A percentile compares a stretch with the other conserved stretches of the same genome.
Conservation (phyloP, 2,329 filamentous ascomycete genomes). For the Epichloe typhina region DNA sequence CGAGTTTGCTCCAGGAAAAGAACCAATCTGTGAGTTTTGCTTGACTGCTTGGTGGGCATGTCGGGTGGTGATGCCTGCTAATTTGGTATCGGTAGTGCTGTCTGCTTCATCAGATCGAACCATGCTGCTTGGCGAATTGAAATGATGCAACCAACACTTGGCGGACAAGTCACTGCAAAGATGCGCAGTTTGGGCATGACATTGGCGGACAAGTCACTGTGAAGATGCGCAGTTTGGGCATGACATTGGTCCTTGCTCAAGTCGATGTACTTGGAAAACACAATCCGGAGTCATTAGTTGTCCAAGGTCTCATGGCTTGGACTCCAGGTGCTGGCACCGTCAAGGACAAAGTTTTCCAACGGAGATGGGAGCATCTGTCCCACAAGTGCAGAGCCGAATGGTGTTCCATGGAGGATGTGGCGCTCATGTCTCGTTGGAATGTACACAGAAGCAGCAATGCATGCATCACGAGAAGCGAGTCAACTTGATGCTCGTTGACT, state of each 20-base stretch:
- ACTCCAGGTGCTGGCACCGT: neutral
- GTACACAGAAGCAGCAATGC: too few relatives aligned
- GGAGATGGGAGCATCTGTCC: too few relatives aligned
- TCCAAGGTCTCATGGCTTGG: neutral
- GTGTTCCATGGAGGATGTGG: too few relatives aligned
- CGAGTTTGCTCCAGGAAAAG: slow-evolving; percentile 71
- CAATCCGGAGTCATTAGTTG: neutral
- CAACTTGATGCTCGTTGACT: too few relatives aligned
- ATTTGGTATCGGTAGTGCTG: slow-evolving; percentile 49
- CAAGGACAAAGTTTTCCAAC: neutral
- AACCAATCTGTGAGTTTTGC: slow-evolving; percentile 67
- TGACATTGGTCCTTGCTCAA: neutral
- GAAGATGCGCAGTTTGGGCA: neutral
- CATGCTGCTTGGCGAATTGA: slow-evolving; percentile 69
- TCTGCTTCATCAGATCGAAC: slow-evolving; percentile 84
- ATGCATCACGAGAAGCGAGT: too few relatives aligned
- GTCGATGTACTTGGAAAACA: too few relatives aligned
- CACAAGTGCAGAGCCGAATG: too few relatives aligned
- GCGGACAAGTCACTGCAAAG: neutral
- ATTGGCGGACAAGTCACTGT: neutral
- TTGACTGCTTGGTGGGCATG: neutral
- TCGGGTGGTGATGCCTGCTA: slow-evolving; percentile 13
- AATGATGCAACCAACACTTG: slow-evolving; percentile 22
- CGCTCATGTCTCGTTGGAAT: too few relatives aligned
- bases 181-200: neutral